phyloP scores from a whole-genome alignment of 2,329 filamentous ascomycete species.

The Colletotrichum horii region DNA sequence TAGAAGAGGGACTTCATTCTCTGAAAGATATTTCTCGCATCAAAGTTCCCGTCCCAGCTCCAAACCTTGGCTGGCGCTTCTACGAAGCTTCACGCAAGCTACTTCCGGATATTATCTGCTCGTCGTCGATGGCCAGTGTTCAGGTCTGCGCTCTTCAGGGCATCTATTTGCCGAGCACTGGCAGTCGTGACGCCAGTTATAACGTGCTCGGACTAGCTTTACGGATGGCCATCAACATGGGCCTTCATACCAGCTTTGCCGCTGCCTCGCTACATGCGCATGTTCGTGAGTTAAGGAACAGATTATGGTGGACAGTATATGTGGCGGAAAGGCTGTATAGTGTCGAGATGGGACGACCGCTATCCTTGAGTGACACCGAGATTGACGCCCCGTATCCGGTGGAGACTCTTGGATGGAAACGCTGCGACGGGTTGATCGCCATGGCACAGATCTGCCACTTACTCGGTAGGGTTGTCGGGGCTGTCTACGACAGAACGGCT shows the following conservation, averaged over 20 bases:
- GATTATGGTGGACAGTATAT: not conserved
- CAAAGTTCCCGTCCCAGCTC: not conserved
- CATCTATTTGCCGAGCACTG: not conserved
- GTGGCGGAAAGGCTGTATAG: not conserved
- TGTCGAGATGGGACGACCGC: not conserved
- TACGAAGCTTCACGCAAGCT: not conserved
- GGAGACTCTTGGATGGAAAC: not conserved
- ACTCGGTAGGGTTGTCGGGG: not conserved
- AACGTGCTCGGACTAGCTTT: not conserved
- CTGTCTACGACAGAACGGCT: not conserved
- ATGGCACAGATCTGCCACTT: not conserved
- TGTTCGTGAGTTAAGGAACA: not conserved
- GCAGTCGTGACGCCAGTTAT: not conserved
- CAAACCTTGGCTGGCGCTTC: not conserved
- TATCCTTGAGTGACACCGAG: not conserved
- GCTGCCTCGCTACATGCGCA: not conserved
- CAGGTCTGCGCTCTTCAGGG: not conserved
- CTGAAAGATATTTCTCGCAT: not conserved
- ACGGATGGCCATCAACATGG: not conserved
- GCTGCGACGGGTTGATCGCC: not conserved
- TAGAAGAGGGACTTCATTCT: accelerated
- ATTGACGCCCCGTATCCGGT: not conserved
- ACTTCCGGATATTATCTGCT: accelerated
- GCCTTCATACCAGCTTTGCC: not conserved
- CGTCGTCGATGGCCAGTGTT: accelerated